Conservation (phyloP, 352 stramenopile genomes). For the Pythium biforme region DNA sequence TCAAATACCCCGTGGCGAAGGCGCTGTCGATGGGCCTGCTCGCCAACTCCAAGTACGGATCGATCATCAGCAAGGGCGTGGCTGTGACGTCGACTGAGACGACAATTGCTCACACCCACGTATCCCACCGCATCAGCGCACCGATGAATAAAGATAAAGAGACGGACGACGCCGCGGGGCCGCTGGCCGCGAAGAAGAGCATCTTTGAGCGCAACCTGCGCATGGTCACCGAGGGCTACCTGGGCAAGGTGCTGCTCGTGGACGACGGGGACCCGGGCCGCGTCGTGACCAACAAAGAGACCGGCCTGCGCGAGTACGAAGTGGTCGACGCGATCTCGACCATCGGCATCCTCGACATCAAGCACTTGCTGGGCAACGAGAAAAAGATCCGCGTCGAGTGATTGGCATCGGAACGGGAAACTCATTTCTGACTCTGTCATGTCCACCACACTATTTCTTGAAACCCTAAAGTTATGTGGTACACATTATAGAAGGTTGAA, state of each 20-base stretch:
- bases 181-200: neutral
- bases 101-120: neutral
- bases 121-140: neutral
- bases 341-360: slow-evolving; percentile 54
- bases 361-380: slow-evolving; percentile 41
- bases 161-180: neutral
- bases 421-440: neutral
- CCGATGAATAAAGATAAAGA: neutral
- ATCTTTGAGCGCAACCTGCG: neutral
- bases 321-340: slow-evolving; percentile 45
- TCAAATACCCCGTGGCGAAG: slow-evolving; percentile 34
- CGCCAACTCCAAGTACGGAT: slow-evolving; percentile 7
- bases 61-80: slow-evolving; percentile 7
- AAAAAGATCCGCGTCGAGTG: slow-evolving; percentile 43
- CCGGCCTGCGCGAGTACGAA: slow-evolving; percentile 33
- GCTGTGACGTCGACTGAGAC: neutral
- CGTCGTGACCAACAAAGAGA: slow-evolving; percentile 29
- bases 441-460: neutral
- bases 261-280: slow-evolving; percentile 28
- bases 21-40: slow-evolving; percentile 36
- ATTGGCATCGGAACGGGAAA: neutral
- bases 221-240: neutral
- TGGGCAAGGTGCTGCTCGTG: neutral
- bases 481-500: neutral
- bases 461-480: neutral